These are phyloP conservation scores for Phytophthora citrophthora DNA, from an alignment of 352 stramenopile species.

Conservation along the genomic window DNA sequence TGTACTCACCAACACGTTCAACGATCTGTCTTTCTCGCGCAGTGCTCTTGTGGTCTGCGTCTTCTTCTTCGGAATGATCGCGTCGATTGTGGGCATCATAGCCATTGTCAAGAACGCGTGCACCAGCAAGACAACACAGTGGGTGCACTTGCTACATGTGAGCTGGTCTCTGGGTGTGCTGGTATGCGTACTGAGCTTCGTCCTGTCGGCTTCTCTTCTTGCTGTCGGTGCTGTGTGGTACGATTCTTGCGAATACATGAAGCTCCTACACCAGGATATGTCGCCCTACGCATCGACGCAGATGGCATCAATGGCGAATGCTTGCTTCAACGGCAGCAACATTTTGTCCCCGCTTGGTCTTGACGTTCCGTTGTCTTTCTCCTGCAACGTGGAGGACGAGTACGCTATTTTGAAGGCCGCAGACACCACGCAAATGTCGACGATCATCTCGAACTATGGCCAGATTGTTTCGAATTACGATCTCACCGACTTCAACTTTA, in stretches of 20 bases:
- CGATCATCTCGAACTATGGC: slow-evolving; percentile 54
- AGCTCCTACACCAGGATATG: slow-evolving; percentile 75
- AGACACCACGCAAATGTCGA: slow-evolving; percentile 46
- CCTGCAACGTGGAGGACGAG: slow-evolving; percentile 70
- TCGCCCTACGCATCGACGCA: slow-evolving; percentile 73
- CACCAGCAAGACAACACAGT: slow-evolving; percentile 69
- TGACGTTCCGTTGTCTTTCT: slow-evolving; percentile 56
- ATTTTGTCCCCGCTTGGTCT: slow-evolving; percentile 66
- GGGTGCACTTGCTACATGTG: slow-evolving; percentile 79
- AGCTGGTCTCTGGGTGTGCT: slow-evolving; percentile 78
- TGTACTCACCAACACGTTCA: slow-evolving; percentile 68
- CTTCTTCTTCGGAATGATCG: slow-evolving; percentile 76
- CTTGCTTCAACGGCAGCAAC: slow-evolving; percentile 76
- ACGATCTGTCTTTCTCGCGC: slow-evolving; percentile 80
- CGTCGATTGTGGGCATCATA: slow-evolving; percentile 67
- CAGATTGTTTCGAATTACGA: slow-evolving; percentile 55
- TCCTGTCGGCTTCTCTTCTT: slow-evolving; percentile 71
- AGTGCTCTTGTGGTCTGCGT: slow-evolving; percentile 77
- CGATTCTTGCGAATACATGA: slow-evolving; percentile 85
- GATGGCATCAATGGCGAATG: slow-evolving; percentile 62
- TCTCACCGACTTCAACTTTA: slow-evolving; percentile 70
- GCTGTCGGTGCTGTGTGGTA: slow-evolving; percentile 82
- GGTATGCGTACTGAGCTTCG: slow-evolving; percentile 82
- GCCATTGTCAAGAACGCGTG: slow-evolving; percentile 82
- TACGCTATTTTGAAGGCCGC: slow-evolving; percentile 51